Evolutionary conservation across 352 stramenopile species (phyloP).

Genomic region (Globisporangium rhizosaccharum): DNA sequence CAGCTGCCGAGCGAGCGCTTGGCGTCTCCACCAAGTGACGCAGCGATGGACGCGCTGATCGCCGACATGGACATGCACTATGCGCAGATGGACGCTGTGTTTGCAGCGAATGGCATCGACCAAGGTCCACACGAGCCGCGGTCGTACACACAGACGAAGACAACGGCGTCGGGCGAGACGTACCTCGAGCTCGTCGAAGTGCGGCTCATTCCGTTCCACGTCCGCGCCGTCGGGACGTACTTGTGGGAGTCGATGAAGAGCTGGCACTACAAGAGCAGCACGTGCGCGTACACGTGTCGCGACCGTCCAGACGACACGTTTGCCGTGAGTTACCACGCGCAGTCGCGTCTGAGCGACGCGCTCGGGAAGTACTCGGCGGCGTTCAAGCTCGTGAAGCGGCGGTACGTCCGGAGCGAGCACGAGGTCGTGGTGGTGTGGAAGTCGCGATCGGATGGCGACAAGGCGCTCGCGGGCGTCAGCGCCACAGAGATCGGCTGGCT

Average conservation of each 20-base stretch:
- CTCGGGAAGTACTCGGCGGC: conserved; percentile 6
- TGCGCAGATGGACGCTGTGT: conserved; percentile 6
- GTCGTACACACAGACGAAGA: conserved; percentile 10
- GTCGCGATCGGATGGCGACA: conserved; percentile 11
- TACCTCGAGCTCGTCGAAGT: conserved; percentile 12
- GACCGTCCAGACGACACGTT: conserved; percentile 13
- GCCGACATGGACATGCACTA: conserved; percentile 4
- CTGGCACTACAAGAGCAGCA: conserved; percentile 8
- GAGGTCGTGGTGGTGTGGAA: conserved; percentile 13
- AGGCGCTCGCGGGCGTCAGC: conserved; percentile 6
- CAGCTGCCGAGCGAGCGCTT: background rate
- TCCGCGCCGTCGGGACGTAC: conserved; percentile 8
- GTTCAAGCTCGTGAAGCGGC: conserved; percentile 15
- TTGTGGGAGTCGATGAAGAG: conserved; percentile 15
- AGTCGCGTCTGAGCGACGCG: background rate
- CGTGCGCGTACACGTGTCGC: conserved; percentile 5
- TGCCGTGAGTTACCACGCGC: conserved; percentile 11
- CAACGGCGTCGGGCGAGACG: background rate
- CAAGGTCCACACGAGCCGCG: conserved; percentile 5
- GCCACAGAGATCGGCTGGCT: conserved; percentile 13
- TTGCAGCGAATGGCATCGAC: conserved; percentile 4
- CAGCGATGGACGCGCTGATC: conserved; percentile 11
- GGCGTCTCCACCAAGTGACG: background rate
- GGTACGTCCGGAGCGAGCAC: conserved; percentile 9
- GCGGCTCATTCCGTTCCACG: conserved; percentile 13